phyloP scores from a whole-genome alignment of 371 early-diverging fungal species.

The Mucor mucedo region DNA sequence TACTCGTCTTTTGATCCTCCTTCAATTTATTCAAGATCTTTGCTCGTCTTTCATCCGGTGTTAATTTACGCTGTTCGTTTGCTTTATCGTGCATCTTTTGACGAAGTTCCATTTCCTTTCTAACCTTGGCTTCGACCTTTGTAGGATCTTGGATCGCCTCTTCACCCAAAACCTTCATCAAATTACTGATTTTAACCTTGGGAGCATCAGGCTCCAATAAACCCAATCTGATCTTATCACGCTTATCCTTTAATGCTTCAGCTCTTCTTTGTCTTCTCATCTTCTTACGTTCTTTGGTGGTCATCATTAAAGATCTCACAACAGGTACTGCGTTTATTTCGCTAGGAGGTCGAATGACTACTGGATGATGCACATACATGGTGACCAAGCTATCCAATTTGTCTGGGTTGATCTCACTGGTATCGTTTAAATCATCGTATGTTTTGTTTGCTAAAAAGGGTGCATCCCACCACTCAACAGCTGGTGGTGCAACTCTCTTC shows the following conservation, averaged over 20 bases:
- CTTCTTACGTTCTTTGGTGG: slow-evolving; percentile 92
- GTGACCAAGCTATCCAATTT: slow-evolving; percentile 70
- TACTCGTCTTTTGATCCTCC: slow-evolving; percentile 68
- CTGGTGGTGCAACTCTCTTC: slow-evolving; percentile 76
- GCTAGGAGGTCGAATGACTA: slow-evolving; percentile 85
- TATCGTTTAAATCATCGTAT: slow-evolving; percentile 66
- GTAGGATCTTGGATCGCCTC: slow-evolving; percentile 95
- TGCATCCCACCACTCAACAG: slow-evolving; percentile 97
- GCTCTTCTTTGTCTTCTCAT: slow-evolving; percentile 86
- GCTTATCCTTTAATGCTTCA: slow-evolving; percentile 90
- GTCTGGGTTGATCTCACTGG: slow-evolving; percentile 41
- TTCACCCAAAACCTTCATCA: slow-evolving; percentile 92
- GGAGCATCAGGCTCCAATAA: slow-evolving; percentile 92
- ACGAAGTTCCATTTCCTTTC: slow-evolving; percentile 86
- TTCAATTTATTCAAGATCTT: slow-evolving; percentile 76
- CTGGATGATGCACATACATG: slow-evolving; percentile 90
- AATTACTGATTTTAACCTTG: slow-evolving; percentile 89
- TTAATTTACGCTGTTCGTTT: slow-evolving; percentile 84
- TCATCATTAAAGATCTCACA: slow-evolving; percentile 84
- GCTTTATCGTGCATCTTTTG: slow-evolving; percentile 79
- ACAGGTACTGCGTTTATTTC: slow-evolving; percentile 61
- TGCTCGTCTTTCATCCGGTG: slow-evolving; percentile 83
- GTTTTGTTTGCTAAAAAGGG: slow-evolving; percentile 76
- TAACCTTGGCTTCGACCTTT: slow-evolving; percentile 86
- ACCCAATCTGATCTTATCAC: slow-evolving; percentile 93